Evolutionary conservation across 2,329 filamentous ascomycete genomes (phyloP), one percentile per base, ranked within the genome.

Genomic region (Knufia petricola): DNA sequence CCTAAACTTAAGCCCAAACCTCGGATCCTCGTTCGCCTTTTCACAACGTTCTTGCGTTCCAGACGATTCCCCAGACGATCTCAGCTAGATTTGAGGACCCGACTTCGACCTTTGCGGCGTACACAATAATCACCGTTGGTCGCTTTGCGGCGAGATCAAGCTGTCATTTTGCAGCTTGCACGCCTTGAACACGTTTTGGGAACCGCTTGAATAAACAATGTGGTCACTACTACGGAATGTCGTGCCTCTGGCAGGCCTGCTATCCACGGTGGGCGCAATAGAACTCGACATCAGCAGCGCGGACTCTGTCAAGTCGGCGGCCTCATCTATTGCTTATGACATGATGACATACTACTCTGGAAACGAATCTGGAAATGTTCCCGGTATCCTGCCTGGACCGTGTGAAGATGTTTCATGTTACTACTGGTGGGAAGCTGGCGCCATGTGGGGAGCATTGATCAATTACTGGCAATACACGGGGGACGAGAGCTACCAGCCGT

Each of bases 381-480:
- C 63, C 8, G 64, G 63, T 10, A 58, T 61, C 28, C 53, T 66
- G 3, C 63, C 62, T 2, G 51, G 52, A n/a, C 62, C 63, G 1
- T 59, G 56, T 52, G 32, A 39, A 17, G 43, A 43, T 2, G 28
- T 46, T 10, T 48, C 21, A 38, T 60, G 56, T 52, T 65, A 64
- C 52, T 65, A 61, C 52, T 66, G 64, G 64, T 66, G 64, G 64
- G 62, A 65, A 51, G 61, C 61, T 1, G 63, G 63, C 10, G 63
- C 63, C 17, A 63, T 66, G 56, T 66, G 64, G 34, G 61, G 58
- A 3, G 52, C 63, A 1, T 53, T 69, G 9, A 61, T 70, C 52
- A 63, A 70, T 46, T 70, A 70, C 52, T 69, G 66, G 67, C 64
- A 60, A 51, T 66, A 64, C 48, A 70, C 67, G 1, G 63, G 64